Percentiles rank a stretch among this genome's conserved stretches.
These are phyloP conservation scores for Physaria fendleri DNA, from an alignment of 345 rosid species.

Conservation along the genomic window DNA sequence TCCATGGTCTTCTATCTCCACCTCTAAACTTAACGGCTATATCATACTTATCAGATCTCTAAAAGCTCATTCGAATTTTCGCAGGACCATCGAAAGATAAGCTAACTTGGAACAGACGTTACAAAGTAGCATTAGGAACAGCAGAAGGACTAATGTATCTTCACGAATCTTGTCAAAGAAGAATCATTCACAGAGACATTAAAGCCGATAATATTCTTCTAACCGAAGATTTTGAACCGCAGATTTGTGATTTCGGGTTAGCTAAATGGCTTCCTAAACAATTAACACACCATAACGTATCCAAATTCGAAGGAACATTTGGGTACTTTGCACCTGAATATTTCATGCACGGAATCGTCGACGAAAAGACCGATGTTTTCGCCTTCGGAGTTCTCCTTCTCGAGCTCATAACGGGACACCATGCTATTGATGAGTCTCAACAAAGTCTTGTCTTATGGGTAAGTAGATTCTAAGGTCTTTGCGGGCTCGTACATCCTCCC, in stretches of 20 bases:
- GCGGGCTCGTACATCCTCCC: too few relatives aligned
- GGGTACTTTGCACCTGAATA: conserved; percentile 99
- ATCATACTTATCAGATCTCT: background rate
- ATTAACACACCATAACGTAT: conserved; percentile 74
- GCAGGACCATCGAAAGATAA: conserved; percentile 45
- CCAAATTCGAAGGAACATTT: conserved; percentile 94
- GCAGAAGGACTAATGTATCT: conserved; percentile 85
- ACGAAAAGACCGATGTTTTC: conserved; percentile 88
- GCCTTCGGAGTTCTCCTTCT: conserved; percentile 85
- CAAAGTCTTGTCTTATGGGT: conserved; percentile 84
- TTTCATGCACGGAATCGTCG: conserved; percentile 88
- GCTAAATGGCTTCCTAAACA: conserved; percentile 94
- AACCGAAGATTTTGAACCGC: conserved; percentile 78
- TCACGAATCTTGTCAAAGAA: conserved; percentile 67
- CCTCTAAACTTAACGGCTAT: background rate
- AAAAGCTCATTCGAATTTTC: background rate
- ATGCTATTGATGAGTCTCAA: conserved; percentile 59
- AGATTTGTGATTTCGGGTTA: conserved; percentile 93
- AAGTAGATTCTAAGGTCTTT: too few relatives aligned
- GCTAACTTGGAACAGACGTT: conserved; percentile 74
- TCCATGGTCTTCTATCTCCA: conserved; percentile 52
- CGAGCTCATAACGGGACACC: conserved; percentile 81
- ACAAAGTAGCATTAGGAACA: conserved; percentile 74
- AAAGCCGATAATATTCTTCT: conserved; percentile 92
- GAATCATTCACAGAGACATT: conserved; percentile 95